A percentile compares a stretch with the other conserved stretches of the same genome.
Conservation (phyloP, 345 rosid species). For the Salix viminalis region DNA sequence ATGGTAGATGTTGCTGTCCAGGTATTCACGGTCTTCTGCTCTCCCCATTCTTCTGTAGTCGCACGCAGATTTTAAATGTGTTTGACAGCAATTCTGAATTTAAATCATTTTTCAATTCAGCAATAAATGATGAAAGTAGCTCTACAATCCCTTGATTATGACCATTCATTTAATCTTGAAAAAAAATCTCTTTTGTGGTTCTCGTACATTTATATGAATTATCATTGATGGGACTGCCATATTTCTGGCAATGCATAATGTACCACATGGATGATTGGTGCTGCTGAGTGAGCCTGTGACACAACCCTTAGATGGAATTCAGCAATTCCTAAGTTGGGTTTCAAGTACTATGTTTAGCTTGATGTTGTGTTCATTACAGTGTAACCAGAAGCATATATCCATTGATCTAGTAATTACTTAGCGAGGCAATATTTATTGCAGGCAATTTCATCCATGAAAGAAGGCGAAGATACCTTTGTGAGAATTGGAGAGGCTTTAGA, state of each 20-base stretch:
- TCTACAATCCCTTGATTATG: not conserved
- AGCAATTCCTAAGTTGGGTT: not conserved
- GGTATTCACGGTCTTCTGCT: constrained; percentile 35
- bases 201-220: not conserved
- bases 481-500: constrained; percentile 67
- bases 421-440: constrained; percentile 30
- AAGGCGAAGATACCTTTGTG: constrained; percentile 66
- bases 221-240: not conserved
- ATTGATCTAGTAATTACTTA: not conserved
- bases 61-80: not conserved
- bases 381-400: not conserved
- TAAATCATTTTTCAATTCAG: not conserved
- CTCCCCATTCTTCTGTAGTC: not conserved
- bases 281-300: not conserved
- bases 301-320: not conserved
- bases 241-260: not conserved
- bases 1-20: constrained; percentile 91
- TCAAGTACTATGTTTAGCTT: not conserved
- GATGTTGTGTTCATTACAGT: not conserved
- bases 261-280: not conserved
- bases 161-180: not conserved
- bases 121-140: not conserved
- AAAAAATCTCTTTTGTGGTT: not conserved
- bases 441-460: constrained; percentile 69
- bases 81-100: not conserved